Evolutionary conservation across 768 basidiomycete species (phyloP).

Genomic region (Punctularia strigosozonata): DNA sequence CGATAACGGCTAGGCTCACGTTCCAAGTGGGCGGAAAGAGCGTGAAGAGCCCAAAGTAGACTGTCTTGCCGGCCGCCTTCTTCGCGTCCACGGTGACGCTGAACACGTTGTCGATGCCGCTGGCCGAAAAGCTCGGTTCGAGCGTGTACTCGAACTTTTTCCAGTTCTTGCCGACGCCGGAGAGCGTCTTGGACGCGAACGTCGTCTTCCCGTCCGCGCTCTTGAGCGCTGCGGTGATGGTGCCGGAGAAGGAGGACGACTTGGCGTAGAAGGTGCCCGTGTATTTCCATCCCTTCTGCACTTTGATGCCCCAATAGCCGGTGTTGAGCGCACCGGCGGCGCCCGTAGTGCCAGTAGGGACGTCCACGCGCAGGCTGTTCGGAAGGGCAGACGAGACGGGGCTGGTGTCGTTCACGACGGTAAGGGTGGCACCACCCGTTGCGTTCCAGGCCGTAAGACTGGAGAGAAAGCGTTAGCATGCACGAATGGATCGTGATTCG

Average conservation of each 20-base stretch:
- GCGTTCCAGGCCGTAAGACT: constrained; percentile 2
- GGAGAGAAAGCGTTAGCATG: too few species aligned
- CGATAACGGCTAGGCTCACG: too few species aligned
- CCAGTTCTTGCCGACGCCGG: constrained; percentile 4
- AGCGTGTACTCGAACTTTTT: constrained; percentile 8
- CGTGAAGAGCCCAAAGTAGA: constrained; percentile 13
- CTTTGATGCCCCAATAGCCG: constrained; percentile 14
- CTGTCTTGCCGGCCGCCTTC: constrained; percentile 4
- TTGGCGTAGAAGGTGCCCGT: constrained; percentile 13
- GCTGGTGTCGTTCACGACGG: constrained; percentile 7
- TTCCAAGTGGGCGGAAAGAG: constrained; percentile 19
- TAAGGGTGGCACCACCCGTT: background rate
- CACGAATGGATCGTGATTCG: constrained; percentile 10
- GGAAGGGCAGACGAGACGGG: constrained; percentile 11
- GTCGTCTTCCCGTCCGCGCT: constrained; percentile 5
- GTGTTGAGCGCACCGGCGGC: constrained; percentile 10
- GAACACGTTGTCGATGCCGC: constrained; percentile 13
- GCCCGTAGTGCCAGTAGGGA: constrained; percentile 4
- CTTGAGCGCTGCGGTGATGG: constrained; percentile 9
- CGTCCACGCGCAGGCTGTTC: constrained; percentile 11
- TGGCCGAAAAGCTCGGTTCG: constrained; percentile 5
- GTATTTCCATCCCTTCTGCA: constrained; percentile 11
- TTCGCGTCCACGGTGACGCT: constrained; percentile 12
- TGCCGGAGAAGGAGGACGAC: constrained; percentile 3
- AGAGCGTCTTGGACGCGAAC: constrained; percentile 1